phyloP scores from a whole-genome alignment of 768 basidiomycete genomes.

The Kockovaella imperatae region DNA sequence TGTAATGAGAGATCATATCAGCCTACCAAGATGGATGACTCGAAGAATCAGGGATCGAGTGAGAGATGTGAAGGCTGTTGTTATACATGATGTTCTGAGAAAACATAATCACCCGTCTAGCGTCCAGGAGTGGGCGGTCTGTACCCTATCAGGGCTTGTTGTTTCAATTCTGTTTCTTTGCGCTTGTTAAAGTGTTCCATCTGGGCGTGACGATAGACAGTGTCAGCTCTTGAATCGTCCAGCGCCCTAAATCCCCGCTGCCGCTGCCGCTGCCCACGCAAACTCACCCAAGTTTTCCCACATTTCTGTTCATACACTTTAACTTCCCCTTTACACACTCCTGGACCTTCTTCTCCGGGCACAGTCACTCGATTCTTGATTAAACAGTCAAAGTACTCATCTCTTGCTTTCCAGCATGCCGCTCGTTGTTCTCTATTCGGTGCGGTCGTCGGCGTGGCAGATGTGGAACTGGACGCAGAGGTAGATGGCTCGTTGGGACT shows the following conservation, averaged over 20 bases:
- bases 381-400: constrained; percentile 77
- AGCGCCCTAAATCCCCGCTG: neutral
- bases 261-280: too few relatives aligned
- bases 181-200: constrained; percentile 93
- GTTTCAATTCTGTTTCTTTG: constrained; percentile 54
- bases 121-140: neutral
- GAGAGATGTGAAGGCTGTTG: too few relatives aligned
- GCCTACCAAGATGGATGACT: too few relatives aligned
- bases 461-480: constrained; percentile 19
- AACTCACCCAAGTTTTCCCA: constrained; percentile 44
- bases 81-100: neutral
- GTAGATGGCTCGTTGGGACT: constrained; percentile 11
- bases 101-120: neutral
- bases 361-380: constrained; percentile 62
- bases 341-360: constrained; percentile 58
- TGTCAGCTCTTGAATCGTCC: too few relatives aligned
- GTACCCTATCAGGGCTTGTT: too few relatives aligned
- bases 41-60: too few relatives aligned
- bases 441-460: constrained; percentile 19
- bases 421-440: constrained; percentile 60
- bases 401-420: constrained; percentile 77
- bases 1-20: too few relatives aligned
- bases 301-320: constrained; percentile 56
- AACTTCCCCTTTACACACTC: constrained; percentile 55
- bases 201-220: constrained; percentile 47